Conservation (phyloP, 306 rosid species). For the Luffa acutangula region DNA sequence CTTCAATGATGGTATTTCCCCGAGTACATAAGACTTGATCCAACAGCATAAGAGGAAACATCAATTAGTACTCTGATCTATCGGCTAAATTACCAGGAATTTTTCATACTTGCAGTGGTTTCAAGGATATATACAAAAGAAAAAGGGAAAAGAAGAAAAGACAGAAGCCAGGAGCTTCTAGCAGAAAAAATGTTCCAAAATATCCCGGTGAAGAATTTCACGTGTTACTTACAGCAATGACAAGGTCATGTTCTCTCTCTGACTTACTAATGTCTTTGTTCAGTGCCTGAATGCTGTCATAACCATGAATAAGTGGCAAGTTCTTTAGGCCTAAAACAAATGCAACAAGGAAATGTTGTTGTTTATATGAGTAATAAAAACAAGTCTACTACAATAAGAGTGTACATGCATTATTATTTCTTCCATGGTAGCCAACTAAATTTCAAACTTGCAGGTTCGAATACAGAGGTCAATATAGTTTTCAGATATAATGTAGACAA, state of each 20-base stretch:
- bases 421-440: neutral
- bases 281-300: slow-evolving; percentile 67
- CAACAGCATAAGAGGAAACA: slow-evolving; percentile 17
- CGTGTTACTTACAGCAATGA: slow-evolving; percentile 76
- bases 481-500: neutral
- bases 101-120: neutral
- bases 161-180: neutral
- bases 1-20: slow-evolving; percentile 82
- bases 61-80: slow-evolving; percentile 18
- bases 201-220: neutral
- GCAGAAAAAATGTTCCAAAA: neutral
- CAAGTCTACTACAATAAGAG: neutral
- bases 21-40: slow-evolving; percentile 84
- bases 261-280: slow-evolving; percentile 50
- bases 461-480: neutral
- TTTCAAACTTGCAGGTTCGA: neutral
- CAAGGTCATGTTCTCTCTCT: slow-evolving; percentile 84
- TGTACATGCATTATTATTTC: neutral
- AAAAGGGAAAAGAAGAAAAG: neutral
- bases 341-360: slow-evolving; percentile 4
- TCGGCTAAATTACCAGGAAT: neutral
- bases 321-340: slow-evolving; percentile 54
- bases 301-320: slow-evolving; percentile 89
- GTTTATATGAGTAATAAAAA: neutral
- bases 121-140: neutral